Evolutionary conservation across 306 rosid species (phyloP).

Genomic region (Pterocarpus macrocarpus): DNA sequence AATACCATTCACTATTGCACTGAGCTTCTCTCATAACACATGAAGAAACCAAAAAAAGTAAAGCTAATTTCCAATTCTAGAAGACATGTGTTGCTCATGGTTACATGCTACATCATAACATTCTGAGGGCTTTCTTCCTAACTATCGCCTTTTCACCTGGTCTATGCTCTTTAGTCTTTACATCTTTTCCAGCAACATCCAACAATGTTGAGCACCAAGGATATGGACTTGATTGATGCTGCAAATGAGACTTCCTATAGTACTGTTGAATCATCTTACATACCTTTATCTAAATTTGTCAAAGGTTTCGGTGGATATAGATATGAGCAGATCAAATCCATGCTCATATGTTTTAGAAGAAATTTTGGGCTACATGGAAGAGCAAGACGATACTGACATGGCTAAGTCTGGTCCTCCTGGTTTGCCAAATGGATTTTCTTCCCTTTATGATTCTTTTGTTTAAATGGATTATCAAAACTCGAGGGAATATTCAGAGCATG

Average conservation of each 20-base stretch:
- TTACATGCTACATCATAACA: too few species aligned
- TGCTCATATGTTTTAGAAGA: constrained; percentile 31
- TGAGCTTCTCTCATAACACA: too few species aligned
- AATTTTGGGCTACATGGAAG: constrained; percentile 23
- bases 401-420: constrained; percentile 21
- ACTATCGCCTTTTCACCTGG: too few species aligned
- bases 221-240: constrained; percentile 33
- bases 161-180: too few species aligned
- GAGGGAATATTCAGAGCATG: constrained; percentile 49
- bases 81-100: too few species aligned
- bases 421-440: constrained; percentile 48
- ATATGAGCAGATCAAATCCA: constrained; percentile 13
- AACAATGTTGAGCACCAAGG: constrained; percentile 18
- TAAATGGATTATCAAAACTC: constrained; percentile 30
- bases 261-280: constrained; percentile 30
- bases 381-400: constrained; percentile 36
- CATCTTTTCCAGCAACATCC: too few species aligned
- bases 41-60: too few species aligned
- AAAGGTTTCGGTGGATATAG: constrained; percentile 13
- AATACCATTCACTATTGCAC: too few species aligned
- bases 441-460: constrained; percentile 35
- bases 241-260: constrained; percentile 39
- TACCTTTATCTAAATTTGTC: constrained; percentile 11
- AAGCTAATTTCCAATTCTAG: too few species aligned
- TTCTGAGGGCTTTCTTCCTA: too few species aligned